Percentiles rank a stretch among this genome's conserved stretches.
Evolutionary conservation across 257 asterid genomes (phyloP).

Genomic region (Nicotiana sylvestris): DNA sequence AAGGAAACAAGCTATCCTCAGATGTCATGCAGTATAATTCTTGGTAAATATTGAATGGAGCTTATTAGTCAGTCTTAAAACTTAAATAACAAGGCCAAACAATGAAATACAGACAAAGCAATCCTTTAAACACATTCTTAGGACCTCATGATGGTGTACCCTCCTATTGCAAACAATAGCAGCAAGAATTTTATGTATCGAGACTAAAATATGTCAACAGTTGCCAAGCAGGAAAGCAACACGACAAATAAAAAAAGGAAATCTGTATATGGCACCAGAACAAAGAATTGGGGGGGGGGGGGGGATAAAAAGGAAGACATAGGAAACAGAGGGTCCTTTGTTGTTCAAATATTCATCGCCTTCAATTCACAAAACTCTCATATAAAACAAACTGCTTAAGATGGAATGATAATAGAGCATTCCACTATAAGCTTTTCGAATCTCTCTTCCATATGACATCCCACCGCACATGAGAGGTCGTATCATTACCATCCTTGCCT

Average conservation of each 20-base stretch:
- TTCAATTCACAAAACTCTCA: background rate
- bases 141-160: slow-evolving; percentile 3
- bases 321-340: background rate
- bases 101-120: background rate
- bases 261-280: background rate
- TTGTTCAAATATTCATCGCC: background rate
- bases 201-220: background rate
- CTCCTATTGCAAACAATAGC: background rate
- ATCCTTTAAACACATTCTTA: background rate
- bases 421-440: background rate
- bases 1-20: background rate
- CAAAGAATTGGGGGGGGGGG: background rate
- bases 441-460: slow-evolving; percentile 6
- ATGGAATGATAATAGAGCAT: background rate
- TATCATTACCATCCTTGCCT: background rate
- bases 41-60: background rate
- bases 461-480: background rate
- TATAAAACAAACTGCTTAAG: background rate
- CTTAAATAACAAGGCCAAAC: background rate
- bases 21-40: background rate
- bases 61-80: slow-evolving; percentile 3
- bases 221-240: background rate
- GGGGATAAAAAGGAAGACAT: background rate
- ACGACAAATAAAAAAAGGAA: background rate
- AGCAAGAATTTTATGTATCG: background rate